Conservation (phyloP, 345 rosid species). For the Brassica juncea region DNA sequence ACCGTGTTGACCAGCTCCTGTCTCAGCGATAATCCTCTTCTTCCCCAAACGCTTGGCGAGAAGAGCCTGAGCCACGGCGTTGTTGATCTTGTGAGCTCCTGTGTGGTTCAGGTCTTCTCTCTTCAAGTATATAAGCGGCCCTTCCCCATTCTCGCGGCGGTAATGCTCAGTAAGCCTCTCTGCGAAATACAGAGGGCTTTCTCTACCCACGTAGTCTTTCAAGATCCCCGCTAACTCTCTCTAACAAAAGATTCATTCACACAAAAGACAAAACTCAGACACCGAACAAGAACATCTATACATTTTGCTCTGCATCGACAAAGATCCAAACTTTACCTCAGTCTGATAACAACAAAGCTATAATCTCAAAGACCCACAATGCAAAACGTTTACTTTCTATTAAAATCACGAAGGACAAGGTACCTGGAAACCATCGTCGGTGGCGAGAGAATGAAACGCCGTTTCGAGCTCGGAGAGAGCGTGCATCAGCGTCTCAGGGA, state of each 20-base stretch:
- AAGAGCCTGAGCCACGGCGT: conserved; percentile 86
- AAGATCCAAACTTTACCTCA: neutral
- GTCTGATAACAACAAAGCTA: neutral
- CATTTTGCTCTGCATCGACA: too few relatives aligned
- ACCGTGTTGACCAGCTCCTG: conserved; percentile 98
- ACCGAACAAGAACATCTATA: too few relatives aligned
- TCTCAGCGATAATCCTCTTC: conserved; percentile 83
- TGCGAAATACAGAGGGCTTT: conserved; percentile 84
- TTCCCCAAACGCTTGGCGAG: conserved; percentile 88
- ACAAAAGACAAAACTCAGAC: neutral
- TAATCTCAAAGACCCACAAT: conserved; percentile 14
- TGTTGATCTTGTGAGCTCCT: conserved; percentile 92
- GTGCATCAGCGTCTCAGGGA: conserved; percentile 89
- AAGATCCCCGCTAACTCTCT: conserved; percentile 70
- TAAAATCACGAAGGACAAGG: conserved; percentile 1
- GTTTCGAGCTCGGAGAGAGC: conserved; percentile 85
- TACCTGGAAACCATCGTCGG: conserved; percentile 78
- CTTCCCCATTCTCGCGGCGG: conserved; percentile 69
- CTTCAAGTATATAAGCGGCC: conserved; percentile 83
- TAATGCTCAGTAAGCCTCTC: conserved; percentile 90
- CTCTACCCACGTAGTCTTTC: conserved; percentile 95
- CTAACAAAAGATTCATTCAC: conserved; percentile 44
- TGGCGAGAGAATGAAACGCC: conserved; percentile 63
- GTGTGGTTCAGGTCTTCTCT: conserved; percentile 98
- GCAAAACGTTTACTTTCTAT: neutral